Percentiles rank a stretch among this genome's conserved stretches.
These are phyloP conservation scores for Arthromyces matolae DNA, from an alignment of 768 basidiomycete genomes.

Conservation along the genomic window DNA sequence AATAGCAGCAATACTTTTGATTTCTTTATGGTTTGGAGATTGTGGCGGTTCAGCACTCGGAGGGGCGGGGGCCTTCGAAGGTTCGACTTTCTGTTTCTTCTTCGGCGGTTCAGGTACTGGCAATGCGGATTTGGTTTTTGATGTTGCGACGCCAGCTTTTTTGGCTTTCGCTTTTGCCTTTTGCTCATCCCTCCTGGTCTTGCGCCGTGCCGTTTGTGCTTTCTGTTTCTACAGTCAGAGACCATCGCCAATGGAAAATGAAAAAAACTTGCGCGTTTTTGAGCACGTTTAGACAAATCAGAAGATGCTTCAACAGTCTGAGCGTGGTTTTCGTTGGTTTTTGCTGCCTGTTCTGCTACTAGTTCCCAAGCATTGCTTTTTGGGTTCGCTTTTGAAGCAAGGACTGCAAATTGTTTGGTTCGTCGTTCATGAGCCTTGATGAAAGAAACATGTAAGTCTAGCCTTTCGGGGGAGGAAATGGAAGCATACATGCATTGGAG, in stretches of 20 bases:
- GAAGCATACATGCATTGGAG: constrained; percentile 57
- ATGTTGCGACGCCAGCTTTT: constrained; percentile 1
- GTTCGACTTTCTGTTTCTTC: constrained; percentile 17
- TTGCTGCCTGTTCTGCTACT: constrained; percentile 24
- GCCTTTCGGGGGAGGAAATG: constrained; percentile 4
- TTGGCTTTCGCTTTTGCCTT: constrained; percentile 40
- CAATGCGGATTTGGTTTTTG: neutral
- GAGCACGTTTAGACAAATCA: constrained; percentile 52
- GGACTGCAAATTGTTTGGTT: constrained; percentile 43
- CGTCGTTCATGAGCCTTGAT: constrained; percentile 63
- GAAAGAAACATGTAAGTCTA: constrained; percentile 11
- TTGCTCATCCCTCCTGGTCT: constrained; percentile 45
- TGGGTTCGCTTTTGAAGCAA: constrained; percentile 37
- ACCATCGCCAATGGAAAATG: no score
- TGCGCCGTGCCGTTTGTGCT: constrained; percentile 41
- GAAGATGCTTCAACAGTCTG: constrained; percentile 18
- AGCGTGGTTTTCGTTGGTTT: constrained; percentile 23
- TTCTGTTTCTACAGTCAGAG: constrained; percentile 34
- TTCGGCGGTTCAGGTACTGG: constrained; percentile 9
- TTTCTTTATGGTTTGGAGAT: constrained; percentile 8
- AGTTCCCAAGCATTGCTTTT: constrained; percentile 48
- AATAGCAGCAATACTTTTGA: constrained; percentile 26
- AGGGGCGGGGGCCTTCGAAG: constrained; percentile 7
- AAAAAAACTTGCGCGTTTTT: constrained; percentile 50
- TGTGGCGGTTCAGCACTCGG: neutral